These are phyloP conservation scores for Fragosphaeria purpurea DNA, from an alignment of 2,329 filamentous ascomycete genomes.

Conservation along the genomic window DNA sequence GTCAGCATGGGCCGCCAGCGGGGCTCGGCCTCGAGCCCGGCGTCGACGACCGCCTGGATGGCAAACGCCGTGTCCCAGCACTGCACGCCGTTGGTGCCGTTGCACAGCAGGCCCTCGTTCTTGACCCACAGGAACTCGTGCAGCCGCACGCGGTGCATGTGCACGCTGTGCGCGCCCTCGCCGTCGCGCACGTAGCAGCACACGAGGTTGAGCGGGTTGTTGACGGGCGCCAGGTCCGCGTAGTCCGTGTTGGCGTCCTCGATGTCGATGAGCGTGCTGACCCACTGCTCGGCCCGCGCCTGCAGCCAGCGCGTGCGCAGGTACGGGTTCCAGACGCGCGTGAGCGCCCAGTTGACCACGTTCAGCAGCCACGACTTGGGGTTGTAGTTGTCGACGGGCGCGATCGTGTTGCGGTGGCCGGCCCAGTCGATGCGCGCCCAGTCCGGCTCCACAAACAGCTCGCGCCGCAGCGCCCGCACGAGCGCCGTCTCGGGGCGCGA, in stretches of 20 bases:
- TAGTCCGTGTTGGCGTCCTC: constrained; percentile 92
- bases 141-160: constrained; percentile 68
- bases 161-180: constrained; percentile 59
- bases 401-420: constrained; percentile 72
- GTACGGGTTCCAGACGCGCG: constrained; percentile 71
- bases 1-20: constrained; percentile 75
- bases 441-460: constrained; percentile 65
- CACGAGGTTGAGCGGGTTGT: constrained; percentile 80
- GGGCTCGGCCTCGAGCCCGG: constrained; percentile 65
- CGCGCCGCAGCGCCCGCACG: constrained; percentile 62
- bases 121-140: constrained; percentile 90
- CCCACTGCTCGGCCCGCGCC: constrained; percentile 67
- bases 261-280: constrained; percentile 73
- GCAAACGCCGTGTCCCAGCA: constrained; percentile 92
- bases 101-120: constrained; percentile 82
- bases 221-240: constrained; percentile 79
- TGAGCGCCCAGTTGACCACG: constrained; percentile 65
- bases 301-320: constrained; percentile 57
- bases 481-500: constrained; percentile 65
- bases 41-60: constrained; percentile 72
- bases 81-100: constrained; percentile 97
- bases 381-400: constrained; percentile 76
- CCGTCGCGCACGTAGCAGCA: constrained; percentile 79
- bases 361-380: constrained; percentile 82
- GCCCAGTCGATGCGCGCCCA: constrained; percentile 71